Percentiles rank a stretch among this genome's conserved stretches.
phyloP scores from a whole-genome alignment of 371 early-diverging fungal species.

The Mortierella polycephala region DNA sequence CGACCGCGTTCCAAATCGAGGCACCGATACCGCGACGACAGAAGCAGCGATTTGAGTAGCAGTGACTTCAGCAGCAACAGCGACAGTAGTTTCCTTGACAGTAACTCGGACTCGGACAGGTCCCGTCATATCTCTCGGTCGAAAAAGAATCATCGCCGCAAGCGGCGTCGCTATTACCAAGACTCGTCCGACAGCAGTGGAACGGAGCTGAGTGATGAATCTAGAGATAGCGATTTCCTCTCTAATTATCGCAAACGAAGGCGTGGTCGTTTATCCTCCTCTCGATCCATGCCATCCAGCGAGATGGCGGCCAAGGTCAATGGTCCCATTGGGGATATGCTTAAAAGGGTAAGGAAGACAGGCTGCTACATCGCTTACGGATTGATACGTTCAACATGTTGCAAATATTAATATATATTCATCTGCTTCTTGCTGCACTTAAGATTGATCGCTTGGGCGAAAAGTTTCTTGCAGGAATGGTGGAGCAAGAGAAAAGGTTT shows the following conservation, averaged over 20 bases:
- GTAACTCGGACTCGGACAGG: background rate
- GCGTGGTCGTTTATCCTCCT: no score
- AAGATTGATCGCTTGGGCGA: constrained; percentile 8
- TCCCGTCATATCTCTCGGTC: background rate
- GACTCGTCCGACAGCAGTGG: constrained; percentile 9
- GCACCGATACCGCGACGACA: background rate
- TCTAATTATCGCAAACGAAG: background rate
- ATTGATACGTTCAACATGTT: background rate
- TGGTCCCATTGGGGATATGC: constrained; percentile 12
- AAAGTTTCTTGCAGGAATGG: constrained; percentile 3
- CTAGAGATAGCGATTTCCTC: background rate
- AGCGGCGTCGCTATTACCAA: background rate
- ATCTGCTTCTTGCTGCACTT: background rate
- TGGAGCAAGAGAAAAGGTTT: constrained; percentile 1
- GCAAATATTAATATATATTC: background rate
- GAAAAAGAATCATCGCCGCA: background rate
- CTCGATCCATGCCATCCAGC: background rate
- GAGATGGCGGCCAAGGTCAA: background rate
- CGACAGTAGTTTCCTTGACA: constrained; percentile 5
- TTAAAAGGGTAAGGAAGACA: constrained; percentile 10
- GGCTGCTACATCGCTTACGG: no score
- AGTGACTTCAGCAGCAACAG: background rate
- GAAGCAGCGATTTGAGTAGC: constrained; percentile 3
- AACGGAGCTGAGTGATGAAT: constrained; percentile 6
- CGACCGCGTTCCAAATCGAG: constrained; percentile 17